phyloP scores from a whole-genome alignment of 139 green algal genomes.

The Penium margaritaceum region DNA sequence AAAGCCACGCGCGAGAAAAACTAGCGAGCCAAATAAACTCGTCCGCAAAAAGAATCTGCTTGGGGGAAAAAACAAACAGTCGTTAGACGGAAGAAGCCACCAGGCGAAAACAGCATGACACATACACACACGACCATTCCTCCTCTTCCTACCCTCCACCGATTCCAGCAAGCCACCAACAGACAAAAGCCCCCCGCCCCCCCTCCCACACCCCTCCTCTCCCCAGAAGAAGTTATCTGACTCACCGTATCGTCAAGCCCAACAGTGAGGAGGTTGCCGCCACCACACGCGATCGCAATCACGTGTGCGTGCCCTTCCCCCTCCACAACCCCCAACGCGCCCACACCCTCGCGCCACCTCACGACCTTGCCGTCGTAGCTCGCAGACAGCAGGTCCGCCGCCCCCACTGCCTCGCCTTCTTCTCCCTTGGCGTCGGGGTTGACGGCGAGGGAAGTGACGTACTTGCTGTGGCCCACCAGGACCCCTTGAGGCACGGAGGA shows the following conservation, averaged over 20 bases:
- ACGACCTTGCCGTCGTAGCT: conserved; percentile 43
- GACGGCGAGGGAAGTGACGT: conserved; percentile 27
- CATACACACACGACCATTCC: background rate
- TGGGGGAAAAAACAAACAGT: too few relatives aligned
- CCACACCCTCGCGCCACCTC: conserved; percentile 17
- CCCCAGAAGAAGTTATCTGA: too few relatives aligned
- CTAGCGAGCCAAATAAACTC: too few relatives aligned
- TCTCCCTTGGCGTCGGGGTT: background rate
- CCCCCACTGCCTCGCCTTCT: background rate
- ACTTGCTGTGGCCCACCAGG: conserved; percentile 37
- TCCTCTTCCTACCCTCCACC: background rate
- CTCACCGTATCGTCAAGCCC: conserved; percentile 34
- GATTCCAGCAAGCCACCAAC: background rate
- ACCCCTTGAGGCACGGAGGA: conserved; percentile 2
- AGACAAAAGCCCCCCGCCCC: background rate
- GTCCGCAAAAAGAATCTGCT: too few relatives aligned
- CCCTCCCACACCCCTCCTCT: too few relatives aligned
- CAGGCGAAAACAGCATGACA: too few relatives aligned
- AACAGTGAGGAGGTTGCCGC: conserved; percentile 1
- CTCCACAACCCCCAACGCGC: conserved; percentile 18
- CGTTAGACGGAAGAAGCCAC: too few relatives aligned
- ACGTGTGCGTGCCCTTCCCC: conserved; percentile 24
- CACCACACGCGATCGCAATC: conserved; percentile 9
- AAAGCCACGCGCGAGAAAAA: too few relatives aligned
- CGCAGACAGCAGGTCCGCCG: conserved; percentile 25